These are phyloP conservation scores for Trypanosoma melophagium DNA, from an alignment of 208 protist genomes.

Conservation along the genomic window DNA sequence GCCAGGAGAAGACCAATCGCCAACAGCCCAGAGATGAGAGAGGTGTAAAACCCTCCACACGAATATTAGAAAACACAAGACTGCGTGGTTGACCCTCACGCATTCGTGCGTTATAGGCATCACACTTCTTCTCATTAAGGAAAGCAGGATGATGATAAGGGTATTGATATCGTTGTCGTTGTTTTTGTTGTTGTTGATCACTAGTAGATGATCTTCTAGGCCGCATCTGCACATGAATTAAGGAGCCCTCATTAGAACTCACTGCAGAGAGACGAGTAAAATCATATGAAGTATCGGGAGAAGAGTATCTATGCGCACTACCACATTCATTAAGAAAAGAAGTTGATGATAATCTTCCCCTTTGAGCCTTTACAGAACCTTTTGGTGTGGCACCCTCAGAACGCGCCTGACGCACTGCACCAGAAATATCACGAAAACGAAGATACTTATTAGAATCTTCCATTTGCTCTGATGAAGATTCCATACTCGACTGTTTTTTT, in stretches of 20 bases:
- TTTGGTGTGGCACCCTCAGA: neutral
- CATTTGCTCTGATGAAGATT: no score
- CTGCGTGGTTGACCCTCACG: constrained; percentile 27
- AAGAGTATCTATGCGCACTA: neutral
- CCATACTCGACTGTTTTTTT: no score
- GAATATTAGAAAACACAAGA: constrained; percentile 26
- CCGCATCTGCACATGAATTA: no score
- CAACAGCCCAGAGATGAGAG: constrained; percentile 17
- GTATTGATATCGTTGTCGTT: no score
- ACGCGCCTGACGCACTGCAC: neutral
- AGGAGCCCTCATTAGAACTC: no score
- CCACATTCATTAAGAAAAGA: neutral
- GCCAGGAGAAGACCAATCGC: constrained; percentile 24
- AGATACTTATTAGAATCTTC: no score
- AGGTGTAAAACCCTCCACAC: constrained; percentile 25
- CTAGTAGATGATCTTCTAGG: no score
- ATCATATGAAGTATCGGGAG: no score
- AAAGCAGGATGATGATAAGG: neutral
- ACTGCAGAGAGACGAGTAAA: no score
- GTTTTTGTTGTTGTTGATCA: no score
- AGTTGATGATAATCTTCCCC: neutral
- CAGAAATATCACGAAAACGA: no score
- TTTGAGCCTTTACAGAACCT: neutral
- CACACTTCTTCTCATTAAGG: neutral
- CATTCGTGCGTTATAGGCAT: neutral